A percentile compares a stretch with the other conserved stretches of the same genome.
phyloP scores from a whole-genome alignment of 768 basidiomycete species.

The Lentinula guzmanii region DNA sequence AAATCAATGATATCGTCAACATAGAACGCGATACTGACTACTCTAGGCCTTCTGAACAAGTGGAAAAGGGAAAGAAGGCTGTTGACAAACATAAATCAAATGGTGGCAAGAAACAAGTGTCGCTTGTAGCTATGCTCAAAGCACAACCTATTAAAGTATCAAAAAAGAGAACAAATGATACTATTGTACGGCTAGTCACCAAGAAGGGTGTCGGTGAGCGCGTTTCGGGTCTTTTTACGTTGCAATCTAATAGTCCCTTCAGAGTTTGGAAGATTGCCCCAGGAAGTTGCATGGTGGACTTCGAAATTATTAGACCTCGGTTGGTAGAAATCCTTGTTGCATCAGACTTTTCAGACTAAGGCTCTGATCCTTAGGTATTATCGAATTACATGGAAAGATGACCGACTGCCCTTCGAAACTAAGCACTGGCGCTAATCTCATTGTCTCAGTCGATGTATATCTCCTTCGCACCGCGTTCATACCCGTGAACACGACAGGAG shows the following conservation, averaged over 20 bases:
- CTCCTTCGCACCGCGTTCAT: conserved; percentile 66
- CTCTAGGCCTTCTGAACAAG: conserved; percentile 15
- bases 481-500: conserved; percentile 28
- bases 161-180: conserved; percentile 49
- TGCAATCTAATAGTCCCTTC: conserved; percentile 2
- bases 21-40: conserved; percentile 47
- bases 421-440: conserved; percentile 69
- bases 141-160: conserved; percentile 36
- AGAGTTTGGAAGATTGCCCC: conserved; percentile 78
- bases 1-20: conserved; percentile 50
- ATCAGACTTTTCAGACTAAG: conserved; percentile 2
- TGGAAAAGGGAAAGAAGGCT: conserved; percentile 26
- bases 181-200: conserved; percentile 64
- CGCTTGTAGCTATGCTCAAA: conserved; percentile 63
- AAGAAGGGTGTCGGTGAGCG: conserved; percentile 55
- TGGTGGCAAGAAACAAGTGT: conserved; percentile 56
- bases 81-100: conserved; percentile 11
- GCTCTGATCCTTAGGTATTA: conserved; percentile 36
- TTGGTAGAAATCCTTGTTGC: conserved; percentile 18
- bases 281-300: conserved; percentile 67
- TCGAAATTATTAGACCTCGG: conserved; percentile 69
- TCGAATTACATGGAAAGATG: conserved; percentile 67
- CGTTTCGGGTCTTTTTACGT: not conserved
- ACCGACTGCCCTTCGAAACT: conserved; percentile 72
- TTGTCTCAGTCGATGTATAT: conserved; percentile 71